Conservation (phyloP, 768 basidiomycete species). For the Lentinula boryana region DNA sequence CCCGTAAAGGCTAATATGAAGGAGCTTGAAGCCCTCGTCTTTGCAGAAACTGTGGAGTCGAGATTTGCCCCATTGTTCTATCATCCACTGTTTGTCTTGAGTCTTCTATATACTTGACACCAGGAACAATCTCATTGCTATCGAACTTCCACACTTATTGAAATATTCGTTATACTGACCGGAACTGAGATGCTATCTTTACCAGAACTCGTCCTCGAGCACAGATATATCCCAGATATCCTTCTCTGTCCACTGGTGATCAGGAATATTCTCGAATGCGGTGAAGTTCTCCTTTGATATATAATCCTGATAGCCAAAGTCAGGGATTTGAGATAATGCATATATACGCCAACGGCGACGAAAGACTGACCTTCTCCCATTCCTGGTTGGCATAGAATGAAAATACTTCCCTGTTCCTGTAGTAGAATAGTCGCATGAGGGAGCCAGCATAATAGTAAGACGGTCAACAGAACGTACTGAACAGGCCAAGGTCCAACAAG, state of each 20-base stretch:
- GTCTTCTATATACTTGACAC: too few species aligned
- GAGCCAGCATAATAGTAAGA: background rate
- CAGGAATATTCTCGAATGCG: slow-evolving; percentile 13
- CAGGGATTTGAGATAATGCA: background rate
- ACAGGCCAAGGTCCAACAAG: slow-evolving; percentile 20
- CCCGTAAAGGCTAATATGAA: too few species aligned
- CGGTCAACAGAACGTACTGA: slow-evolving; percentile 8
- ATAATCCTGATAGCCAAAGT: slow-evolving; percentile 6
- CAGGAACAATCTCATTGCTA: too few species aligned
- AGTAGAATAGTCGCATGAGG: background rate
- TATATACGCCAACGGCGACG: too few species aligned
- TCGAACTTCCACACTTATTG: too few species aligned
- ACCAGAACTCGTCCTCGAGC: slow-evolving; percentile 14
- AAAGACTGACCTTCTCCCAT: slow-evolving; percentile 12
- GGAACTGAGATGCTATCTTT: background rate
- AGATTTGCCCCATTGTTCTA: too few species aligned
- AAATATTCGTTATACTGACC: too few species aligned
- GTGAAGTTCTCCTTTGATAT: slow-evolving; percentile 13
- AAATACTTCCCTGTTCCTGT: slow-evolving; percentile 16
- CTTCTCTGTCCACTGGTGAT: slow-evolving; percentile 11
- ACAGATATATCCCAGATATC: slow-evolving; percentile 16
- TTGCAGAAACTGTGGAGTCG: too few species aligned
- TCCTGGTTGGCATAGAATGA: slow-evolving; percentile 15
- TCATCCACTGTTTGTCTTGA: too few species aligned
- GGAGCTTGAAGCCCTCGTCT: too few species aligned